Evolutionary conservation across 2,329 filamentous ascomycete species (phyloP).

Genomic region (Botrytis elliptica): DNA sequence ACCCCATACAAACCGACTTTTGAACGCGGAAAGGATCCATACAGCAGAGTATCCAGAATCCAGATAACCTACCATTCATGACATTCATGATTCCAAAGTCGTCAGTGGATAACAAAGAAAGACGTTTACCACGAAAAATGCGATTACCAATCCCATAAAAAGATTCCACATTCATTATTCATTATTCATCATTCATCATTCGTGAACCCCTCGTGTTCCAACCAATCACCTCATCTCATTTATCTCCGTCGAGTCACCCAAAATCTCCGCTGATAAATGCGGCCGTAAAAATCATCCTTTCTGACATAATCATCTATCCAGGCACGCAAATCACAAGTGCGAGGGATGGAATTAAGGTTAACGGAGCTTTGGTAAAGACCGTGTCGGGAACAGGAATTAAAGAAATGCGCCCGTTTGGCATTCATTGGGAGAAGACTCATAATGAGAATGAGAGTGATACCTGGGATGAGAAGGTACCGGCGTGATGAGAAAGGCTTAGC

Average conservation of each 20-base stretch:
- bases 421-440: background rate
- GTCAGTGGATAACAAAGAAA: background rate
- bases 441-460: background rate
- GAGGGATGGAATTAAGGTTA: background rate
- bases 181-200: background rate
- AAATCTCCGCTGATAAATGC: conserved; percentile 4
- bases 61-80: background rate
- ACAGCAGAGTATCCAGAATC: background rate
- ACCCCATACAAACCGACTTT: background rate
- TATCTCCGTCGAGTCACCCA: conserved; percentile 7
- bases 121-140: background rate
- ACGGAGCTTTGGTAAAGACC: conserved; percentile 14
- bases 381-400: background rate
- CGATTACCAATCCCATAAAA: background rate
- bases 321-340: background rate
- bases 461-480: background rate
- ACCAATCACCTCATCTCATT: conserved; percentile 1
- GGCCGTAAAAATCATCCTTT: background rate
- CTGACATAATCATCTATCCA: background rate
- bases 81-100: background rate
- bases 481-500: background rate
- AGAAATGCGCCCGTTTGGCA: background rate
- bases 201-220: background rate
- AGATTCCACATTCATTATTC: background rate
- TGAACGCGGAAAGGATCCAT: background rate